Conservation (phyloP, 257 asterid species). For the Agastache rugosa region DNA sequence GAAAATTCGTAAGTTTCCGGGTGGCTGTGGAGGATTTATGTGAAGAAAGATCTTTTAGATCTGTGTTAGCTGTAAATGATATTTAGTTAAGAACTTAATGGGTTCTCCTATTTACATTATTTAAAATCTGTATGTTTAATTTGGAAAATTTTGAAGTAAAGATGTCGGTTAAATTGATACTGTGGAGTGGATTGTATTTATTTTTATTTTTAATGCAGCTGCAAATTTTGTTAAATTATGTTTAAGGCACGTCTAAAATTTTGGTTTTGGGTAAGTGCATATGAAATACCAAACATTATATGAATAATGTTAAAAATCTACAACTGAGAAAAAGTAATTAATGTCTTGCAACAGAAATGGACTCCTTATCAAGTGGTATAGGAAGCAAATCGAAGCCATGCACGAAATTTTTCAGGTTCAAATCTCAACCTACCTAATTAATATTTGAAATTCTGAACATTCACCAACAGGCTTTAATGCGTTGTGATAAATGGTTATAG, state of each 20-base stretch:
- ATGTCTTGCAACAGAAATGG: constrained; percentile 91
- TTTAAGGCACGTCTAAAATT: constrained; percentile 3
- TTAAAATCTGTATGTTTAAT: background rate
- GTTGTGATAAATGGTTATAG: constrained; percentile 18
- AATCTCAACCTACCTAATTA: constrained; percentile 70
- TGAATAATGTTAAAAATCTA: constrained; percentile 43
- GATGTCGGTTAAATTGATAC: background rate
- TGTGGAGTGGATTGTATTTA: constrained; percentile 2
- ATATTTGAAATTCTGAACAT: constrained; percentile 35
- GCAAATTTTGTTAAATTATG: constrained; percentile 4
- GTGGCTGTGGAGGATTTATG: background rate
- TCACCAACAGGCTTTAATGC: constrained; percentile 21
- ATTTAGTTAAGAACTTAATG: background rate
- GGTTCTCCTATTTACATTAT: background rate
- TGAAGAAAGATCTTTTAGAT: constrained; percentile 20
- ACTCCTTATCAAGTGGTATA: constrained; percentile 90
- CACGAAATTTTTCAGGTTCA: constrained; percentile 99
- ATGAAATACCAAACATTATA: constrained; percentile 25
- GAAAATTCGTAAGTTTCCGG: background rate
- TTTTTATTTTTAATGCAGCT: too few species aligned
- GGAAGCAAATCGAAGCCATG: constrained; percentile 99
- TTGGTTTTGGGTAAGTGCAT: constrained; percentile 23
- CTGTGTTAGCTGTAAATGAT: constrained; percentile 12
- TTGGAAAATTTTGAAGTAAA: background rate
- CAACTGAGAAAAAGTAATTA: constrained; percentile 75